phyloP scores from a whole-genome alignment of 768 basidiomycete genomes.

The Macrocybe gigantea region DNA sequence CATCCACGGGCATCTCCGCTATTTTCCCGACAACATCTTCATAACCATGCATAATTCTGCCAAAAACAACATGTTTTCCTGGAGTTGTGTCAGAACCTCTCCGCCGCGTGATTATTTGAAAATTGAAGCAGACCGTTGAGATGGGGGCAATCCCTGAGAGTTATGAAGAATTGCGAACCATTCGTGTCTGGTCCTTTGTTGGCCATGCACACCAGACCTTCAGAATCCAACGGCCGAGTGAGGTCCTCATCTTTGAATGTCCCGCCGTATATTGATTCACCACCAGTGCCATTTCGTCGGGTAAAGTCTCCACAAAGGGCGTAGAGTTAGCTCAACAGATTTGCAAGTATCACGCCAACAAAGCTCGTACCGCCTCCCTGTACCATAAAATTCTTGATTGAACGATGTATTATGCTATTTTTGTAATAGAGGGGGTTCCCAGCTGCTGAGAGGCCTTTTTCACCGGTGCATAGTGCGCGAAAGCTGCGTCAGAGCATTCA shows the following conservation, averaged over 20 bases:
- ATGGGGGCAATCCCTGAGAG: conserved; percentile 70
- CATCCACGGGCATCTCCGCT: conserved; percentile 61
- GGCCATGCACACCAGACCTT: conserved; percentile 86
- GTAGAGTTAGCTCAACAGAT: background rate
- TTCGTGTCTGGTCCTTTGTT: conserved; percentile 84
- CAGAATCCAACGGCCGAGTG: conserved; percentile 51
- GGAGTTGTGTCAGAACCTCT: background rate
- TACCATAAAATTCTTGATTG: conserved; percentile 76
- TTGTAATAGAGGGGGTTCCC: conserved; percentile 81
- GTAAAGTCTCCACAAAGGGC: conserved; percentile 55
- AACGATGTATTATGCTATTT: conserved; percentile 69
- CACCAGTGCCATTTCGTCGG: conserved; percentile 72
- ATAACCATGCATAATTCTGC: conserved; percentile 53
- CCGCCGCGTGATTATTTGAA: conserved; percentile 9
- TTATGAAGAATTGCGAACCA: conserved; percentile 83
- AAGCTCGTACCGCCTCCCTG: conserved; percentile 62
- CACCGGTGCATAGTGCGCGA: conserved; percentile 81
- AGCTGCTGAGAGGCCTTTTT: conserved; percentile 66
- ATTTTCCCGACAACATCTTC: conserved; percentile 51
- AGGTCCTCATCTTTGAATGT: conserved; percentile 79
- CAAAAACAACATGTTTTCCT: conserved; percentile 52
- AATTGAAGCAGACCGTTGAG: conserved; percentile 49
- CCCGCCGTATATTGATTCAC: conserved; percentile 76
- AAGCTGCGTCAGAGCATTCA: conserved; percentile 44
- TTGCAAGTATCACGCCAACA: background rate